A percentile compares a stretch with the other conserved stretches of the same genome.
Evolutionary conservation across 2,329 filamentous ascomycete species (phyloP).

Genomic region (Pestalotiopsis sp.): DNA sequence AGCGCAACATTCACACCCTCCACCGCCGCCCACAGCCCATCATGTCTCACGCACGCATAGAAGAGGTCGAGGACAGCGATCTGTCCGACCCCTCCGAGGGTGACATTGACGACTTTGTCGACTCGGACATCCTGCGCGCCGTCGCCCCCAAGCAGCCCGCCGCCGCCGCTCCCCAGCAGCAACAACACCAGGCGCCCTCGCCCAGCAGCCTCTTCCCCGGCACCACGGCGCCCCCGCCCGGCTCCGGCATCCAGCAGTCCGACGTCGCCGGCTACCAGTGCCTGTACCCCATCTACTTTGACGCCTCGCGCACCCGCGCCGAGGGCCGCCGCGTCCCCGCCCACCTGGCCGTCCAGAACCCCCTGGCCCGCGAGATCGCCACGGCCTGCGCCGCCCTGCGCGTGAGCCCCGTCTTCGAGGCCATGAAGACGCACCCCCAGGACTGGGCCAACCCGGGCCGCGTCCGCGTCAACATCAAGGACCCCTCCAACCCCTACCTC

Average conservation of each 20-base stretch:
- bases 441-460: slow-evolving; percentile 97
- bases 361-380: slow-evolving; percentile 86
- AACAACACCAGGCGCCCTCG: slow-evolving; percentile 26
- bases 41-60: slow-evolving; percentile 87
- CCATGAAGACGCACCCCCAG: slow-evolving; percentile 89
- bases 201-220: slow-evolving; percentile 23
- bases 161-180: slow-evolving; percentile 24
- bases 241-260: slow-evolving; percentile 45
- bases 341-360: slow-evolving; percentile 77
- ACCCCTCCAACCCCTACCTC: slow-evolving; percentile 24
- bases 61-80: slow-evolving; percentile 82
- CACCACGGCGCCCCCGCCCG: slow-evolving; percentile 20
- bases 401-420: slow-evolving; percentile 80
- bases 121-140: slow-evolving; percentile 58
- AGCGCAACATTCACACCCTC: neutral
- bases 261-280: slow-evolving; percentile 80
- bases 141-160: slow-evolving; percentile 36
- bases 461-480: slow-evolving; percentile 78
- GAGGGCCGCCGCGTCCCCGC: slow-evolving; percentile 80
- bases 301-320: slow-evolving; percentile 71
- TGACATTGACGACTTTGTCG: slow-evolving; percentile 71
- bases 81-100: slow-evolving; percentile 85
- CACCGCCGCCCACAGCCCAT: neutral
- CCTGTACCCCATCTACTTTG: slow-evolving; percentile 96
- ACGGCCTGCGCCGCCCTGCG: slow-evolving; percentile 78